Evolutionary conservation across 2,329 filamentous ascomycete genomes (phyloP).

Genomic region (Claviceps spartinae): DNA sequence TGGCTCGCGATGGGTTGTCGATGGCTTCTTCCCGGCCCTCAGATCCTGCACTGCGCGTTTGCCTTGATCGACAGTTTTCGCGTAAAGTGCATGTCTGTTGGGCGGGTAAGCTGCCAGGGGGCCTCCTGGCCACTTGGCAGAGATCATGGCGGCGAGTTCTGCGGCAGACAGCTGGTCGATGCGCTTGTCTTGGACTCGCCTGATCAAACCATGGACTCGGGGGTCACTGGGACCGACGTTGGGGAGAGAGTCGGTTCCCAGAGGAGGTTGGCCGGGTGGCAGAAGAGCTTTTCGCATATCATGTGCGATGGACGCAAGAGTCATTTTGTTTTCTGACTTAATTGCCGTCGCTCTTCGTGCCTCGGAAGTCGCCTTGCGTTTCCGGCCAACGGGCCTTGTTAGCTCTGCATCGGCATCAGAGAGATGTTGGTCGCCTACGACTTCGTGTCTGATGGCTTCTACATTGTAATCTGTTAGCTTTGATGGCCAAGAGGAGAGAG

Average conservation of each 20-base stretch:
- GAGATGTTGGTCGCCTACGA: too few relatives aligned
- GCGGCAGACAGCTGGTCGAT: neutral
- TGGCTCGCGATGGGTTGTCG: neutral
- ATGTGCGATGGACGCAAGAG: slow-evolving; percentile 1
- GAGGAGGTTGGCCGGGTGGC: neutral
- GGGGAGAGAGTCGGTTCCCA: slow-evolving; percentile 1
- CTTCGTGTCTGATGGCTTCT: neutral
- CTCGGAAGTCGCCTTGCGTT: neutral
- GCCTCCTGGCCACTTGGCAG: neutral
- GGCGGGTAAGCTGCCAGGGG: neutral
- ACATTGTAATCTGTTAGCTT: neutral
- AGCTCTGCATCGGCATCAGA: neutral
- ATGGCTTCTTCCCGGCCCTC: neutral
- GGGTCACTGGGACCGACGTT: neutral
- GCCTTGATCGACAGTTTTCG: neutral
- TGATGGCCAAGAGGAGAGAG: neutral
- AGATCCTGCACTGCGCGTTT: neutral
- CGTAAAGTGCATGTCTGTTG: neutral
- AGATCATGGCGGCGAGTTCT: neutral
- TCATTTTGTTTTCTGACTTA: slow-evolving; percentile 1
- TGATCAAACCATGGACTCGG: neutral
- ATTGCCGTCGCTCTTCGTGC: neutral
- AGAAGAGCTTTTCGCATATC: neutral
- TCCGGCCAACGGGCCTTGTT: neutral
- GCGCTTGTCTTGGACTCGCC: neutral